Base-by-base conservation (phyloP, 23 red algal species). In the Rhodosorus marinus region DNA sequence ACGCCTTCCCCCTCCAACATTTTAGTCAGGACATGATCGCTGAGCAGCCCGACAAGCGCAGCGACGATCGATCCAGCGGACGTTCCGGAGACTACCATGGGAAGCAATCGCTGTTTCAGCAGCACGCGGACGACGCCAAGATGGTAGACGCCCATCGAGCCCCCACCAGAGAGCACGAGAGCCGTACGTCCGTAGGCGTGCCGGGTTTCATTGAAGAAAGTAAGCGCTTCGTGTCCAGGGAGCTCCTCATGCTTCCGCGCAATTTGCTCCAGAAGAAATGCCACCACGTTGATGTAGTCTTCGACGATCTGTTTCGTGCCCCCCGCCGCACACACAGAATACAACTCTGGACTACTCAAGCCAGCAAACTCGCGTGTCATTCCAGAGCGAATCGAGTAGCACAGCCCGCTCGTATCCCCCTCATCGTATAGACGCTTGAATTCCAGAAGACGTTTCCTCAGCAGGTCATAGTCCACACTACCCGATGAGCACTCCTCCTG, bases 181-280 rank as follows among this genome's bases (percentile, higher is more conserved):
- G 87, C 87, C 22, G 87, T 83, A 14, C 77, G 64, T 11, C 87
- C 87, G 30, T 94, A 83, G 29, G 87, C 77, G 60, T 94, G 87
- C 9, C 87, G 87, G 19, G 72, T 61, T 47, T 94, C 76, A 49
- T 94, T 94, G 30, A 94, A 75, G 57, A 83, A 78, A 0, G 51
- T 62, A 9, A 94, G 65, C 47, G 63, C 72, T 0, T 94, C 62
- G 48, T 58, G 62, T 0, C 27, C 41, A 0, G 70, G 68, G 0
- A 77, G 34, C 20, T 56, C 31, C 33, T 67, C 33, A 29, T 11
- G 26, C 51, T 35, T 54, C 47, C 51, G 42, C 41, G 59, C 57
- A 35, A 59, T 4, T 19, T 59, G 8, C 8, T 42, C n/a, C 55
- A 98, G 61, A 19, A 98, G 59, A 26, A 64, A 98, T 17, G 72